These are phyloP conservation scores for Podospora fimiseda DNA, from an alignment of 495 filamentous ascomycete genomes.

Conservation along the genomic window DNA sequence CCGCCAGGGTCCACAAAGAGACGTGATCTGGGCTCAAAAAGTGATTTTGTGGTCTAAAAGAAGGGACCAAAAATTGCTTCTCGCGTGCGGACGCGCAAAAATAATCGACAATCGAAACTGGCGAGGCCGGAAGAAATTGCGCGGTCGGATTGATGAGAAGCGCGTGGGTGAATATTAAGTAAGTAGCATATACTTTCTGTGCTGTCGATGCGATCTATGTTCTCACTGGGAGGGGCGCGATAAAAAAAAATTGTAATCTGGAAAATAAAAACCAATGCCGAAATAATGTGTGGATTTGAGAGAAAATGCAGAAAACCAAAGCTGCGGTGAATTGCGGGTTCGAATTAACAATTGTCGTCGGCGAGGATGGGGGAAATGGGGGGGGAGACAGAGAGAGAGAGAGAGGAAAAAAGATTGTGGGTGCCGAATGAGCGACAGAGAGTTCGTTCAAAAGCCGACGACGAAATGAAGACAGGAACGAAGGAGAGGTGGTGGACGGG, in stretches of 20 bases:
- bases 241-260: slow-evolving; percentile 12
- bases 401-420: slow-evolving; percentile 22
- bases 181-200: slow-evolving; percentile 22
- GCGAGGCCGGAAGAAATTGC: background rate
- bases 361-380: background rate
- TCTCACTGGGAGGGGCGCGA: slow-evolving; percentile 23
- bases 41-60: slow-evolving; percentile 2
- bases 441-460: slow-evolving; percentile 13
- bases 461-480: slow-evolving; percentile 12
- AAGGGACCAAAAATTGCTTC: background rate
- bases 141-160: slow-evolving; percentile 4
- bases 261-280: slow-evolving; percentile 15
- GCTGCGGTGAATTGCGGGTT: slow-evolving; percentile 1
- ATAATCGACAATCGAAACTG: background rate
- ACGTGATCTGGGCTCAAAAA: slow-evolving; percentile 11
- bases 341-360: slow-evolving; percentile 22
- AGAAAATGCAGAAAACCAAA: slow-evolving; percentile 8
- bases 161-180: slow-evolving; percentile 11
- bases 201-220: slow-evolving; percentile 24
- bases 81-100: background rate
- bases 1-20: slow-evolving; percentile 94
- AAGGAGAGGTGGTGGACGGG: slow-evolving; percentile 12
- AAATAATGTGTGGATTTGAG: slow-evolving; percentile 5
- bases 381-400: too few species aligned
- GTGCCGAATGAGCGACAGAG: slow-evolving; percentile 28